phyloP scores from a whole-genome alignment of 805 yeast species.

The Lachancea dasiensis region DNA sequence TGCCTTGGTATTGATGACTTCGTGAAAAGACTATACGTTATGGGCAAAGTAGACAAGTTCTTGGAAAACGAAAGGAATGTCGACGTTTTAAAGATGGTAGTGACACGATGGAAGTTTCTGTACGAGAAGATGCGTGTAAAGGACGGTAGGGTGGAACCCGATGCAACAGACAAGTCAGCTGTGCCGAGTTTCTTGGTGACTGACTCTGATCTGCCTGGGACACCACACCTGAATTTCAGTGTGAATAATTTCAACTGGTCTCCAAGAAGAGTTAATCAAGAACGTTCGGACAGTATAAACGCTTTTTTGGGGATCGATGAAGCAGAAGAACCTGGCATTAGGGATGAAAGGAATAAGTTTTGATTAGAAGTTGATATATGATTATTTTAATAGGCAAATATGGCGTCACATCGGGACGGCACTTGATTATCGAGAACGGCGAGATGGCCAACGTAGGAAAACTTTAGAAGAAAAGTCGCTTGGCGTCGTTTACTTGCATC shows the following conservation, averaged over 20 bases:
- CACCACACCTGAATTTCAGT: slow-evolving; percentile 26
- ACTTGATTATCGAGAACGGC: too few relatives aligned
- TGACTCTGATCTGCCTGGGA: slow-evolving; percentile 10
- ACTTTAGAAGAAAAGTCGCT: too few relatives aligned
- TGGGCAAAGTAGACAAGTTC: slow-evolving; percentile 49
- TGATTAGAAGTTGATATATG: too few relatives aligned
- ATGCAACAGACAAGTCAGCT: too few relatives aligned
- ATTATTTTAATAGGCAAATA: too few relatives aligned
- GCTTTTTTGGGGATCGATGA: not conserved
- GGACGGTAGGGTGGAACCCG: too few relatives aligned
- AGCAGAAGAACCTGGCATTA: not conserved
- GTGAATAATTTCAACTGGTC: slow-evolving; percentile 29
- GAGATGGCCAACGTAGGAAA: too few relatives aligned
- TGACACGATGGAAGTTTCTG: slow-evolving; percentile 33
- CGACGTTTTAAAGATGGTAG: slow-evolving; percentile 34
- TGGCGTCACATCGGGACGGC: too few relatives aligned
- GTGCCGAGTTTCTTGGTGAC: not conserved
- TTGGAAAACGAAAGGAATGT: slow-evolving; percentile 30
- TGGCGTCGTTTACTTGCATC: too few relatives aligned
- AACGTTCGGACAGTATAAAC: not conserved
- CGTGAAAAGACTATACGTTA: slow-evolving; percentile 53
- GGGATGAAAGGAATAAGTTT: not conserved
- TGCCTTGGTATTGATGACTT: slow-evolving; percentile 71
- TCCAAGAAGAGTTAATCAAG: slow-evolving; percentile 11
- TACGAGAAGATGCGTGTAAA: not conserved